Percentiles rank a stretch among this genome's conserved stretches.
Conservation (phyloP, 2,329 filamentous ascomycete genomes). For the Fusarium continuum region DNA sequence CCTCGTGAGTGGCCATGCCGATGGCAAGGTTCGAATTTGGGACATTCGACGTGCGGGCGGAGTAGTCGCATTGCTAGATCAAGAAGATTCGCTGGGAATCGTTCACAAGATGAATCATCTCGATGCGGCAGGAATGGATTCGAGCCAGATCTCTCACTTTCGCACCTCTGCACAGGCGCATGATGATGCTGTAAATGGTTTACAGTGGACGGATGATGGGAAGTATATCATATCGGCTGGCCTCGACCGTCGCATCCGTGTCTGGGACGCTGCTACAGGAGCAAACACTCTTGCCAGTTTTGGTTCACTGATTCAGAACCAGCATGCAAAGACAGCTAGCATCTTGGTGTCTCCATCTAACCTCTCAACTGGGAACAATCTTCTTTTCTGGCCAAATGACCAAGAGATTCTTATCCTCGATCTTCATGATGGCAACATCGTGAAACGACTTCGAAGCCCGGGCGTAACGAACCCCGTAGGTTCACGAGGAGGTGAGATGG, state of each 20-base stretch:
- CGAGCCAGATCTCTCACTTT: constrained; percentile 49
- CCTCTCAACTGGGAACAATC: constrained; percentile 65
- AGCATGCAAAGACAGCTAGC: constrained; percentile 66
- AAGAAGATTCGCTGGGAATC: constrained; percentile 82
- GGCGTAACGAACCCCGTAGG: constrained; percentile 60
- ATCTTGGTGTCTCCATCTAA: constrained; percentile 72
- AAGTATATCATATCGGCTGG: constrained; percentile 80
- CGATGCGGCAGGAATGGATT: constrained; percentile 44
- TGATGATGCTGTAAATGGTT: constrained; percentile 81
- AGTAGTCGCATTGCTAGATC: constrained; percentile 79
- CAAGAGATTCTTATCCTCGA: constrained; percentile 83
- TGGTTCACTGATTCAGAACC: constrained; percentile 82
- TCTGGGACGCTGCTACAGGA: constrained; percentile 84
- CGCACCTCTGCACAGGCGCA: constrained; percentile 73
- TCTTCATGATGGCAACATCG: constrained; percentile 76
- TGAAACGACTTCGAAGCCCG: constrained; percentile 75
- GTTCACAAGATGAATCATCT: constrained; percentile 53
- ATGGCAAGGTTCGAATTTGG: constrained; percentile 86
- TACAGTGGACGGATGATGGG: constrained; percentile 86
- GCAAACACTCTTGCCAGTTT: constrained; percentile 91
- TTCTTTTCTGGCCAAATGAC: constrained; percentile 84
- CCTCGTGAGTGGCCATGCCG: constrained; percentile 83
- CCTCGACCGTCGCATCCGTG: constrained; percentile 83
- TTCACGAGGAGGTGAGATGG: constrained; percentile 59
- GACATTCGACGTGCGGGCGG: constrained; percentile 84